These are phyloP conservation scores for Neolentinus lepideus DNA, from an alignment of 1,284 basidiomycete genomes.

Conservation along the genomic window DNA sequence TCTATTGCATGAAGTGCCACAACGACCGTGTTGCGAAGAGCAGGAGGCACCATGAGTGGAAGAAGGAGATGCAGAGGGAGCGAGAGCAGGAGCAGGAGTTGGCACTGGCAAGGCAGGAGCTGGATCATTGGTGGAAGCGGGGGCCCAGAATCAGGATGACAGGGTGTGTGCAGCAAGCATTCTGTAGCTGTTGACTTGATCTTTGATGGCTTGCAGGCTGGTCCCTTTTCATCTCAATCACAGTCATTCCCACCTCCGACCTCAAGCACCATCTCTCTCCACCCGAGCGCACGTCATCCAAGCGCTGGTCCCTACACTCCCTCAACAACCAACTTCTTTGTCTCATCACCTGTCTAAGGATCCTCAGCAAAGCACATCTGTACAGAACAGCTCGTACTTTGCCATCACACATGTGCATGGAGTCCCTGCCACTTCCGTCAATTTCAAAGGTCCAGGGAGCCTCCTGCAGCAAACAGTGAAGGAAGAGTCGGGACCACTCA, in stretches of 20 bases:
- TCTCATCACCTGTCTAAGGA: not conserved
- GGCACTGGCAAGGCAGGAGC: constrained; percentile 12
- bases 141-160: not conserved
- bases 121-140: constrained; percentile 6
- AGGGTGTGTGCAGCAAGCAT: not conserved
- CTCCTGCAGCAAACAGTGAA: constrained; percentile 30
- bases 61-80: constrained; percentile 42
- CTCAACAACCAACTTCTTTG: not conserved
- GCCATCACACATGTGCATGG: not conserved
- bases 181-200: not conserved
- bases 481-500: constrained; percentile 56
- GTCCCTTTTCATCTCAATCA: not conserved
- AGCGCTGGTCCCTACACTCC: not conserved
- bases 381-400: not conserved
- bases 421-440: constrained; percentile 13
- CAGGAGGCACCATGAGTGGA: constrained; percentile 79
- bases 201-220: not conserved
- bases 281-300: not conserved
- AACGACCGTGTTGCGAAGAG: constrained; percentile 94
- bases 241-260: not conserved
- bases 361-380: not conserved
- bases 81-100: constrained; percentile 45
- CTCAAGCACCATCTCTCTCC: not conserved
- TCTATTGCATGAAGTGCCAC: constrained; percentile 99
- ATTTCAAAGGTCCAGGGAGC: constrained; percentile 10